Base-by-base conservation (phyloP, 129 eudicot species). In the Smallanthus sonchifolius region DNA sequence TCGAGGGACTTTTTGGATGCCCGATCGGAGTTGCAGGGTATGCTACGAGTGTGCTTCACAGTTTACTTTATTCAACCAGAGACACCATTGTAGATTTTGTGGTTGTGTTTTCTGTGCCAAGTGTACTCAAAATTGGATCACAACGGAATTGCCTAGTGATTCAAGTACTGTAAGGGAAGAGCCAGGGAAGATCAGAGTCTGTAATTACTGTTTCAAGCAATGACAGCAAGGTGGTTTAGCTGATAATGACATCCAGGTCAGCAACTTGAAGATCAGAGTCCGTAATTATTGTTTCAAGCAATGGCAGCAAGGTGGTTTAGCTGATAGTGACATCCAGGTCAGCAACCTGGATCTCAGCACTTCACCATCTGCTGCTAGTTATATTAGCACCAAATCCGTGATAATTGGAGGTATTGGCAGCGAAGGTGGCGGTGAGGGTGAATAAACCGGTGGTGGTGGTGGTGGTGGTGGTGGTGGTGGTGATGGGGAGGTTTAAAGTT, bases 1-100 rank as follows among this genome's bases (percentile, higher is more conserved):
- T 93, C 98, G 34, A 87, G 96, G 95, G 95, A 89, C 86, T 93
- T 93, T n/a, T 77, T 93, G 98, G 98, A 93, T 93, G 98, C 96
- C 95, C 72, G 98, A 93, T 86, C 75, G 90, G 70, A 87, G 98
- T 80, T 93, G 98, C 80, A 86, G 95, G 89, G 96, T 90, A n/a
- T 93, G 98, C 81, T 93, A 93, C 85, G 92, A 90, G 42, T 93
- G 98, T 83, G 98, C 90, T 73, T 76, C 87, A 4, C 90, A 74
- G 42, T 93, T 93, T 75, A 87, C 90, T 7, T 65, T 90, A 32
- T 76, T 87, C 69, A 93, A 93, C 63, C 86, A 96, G 0, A 87
- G 92, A 73, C 98, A 93, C 67, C 98, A 93, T 67, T 93, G 98
- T 75, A 84, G 98, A 17, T 86, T 70, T 83, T 93, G 98, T 61